Evolutionary conservation across 495 filamentous ascomycete genomes (phyloP).

Genomic region (Penicillium paradoxum): DNA sequence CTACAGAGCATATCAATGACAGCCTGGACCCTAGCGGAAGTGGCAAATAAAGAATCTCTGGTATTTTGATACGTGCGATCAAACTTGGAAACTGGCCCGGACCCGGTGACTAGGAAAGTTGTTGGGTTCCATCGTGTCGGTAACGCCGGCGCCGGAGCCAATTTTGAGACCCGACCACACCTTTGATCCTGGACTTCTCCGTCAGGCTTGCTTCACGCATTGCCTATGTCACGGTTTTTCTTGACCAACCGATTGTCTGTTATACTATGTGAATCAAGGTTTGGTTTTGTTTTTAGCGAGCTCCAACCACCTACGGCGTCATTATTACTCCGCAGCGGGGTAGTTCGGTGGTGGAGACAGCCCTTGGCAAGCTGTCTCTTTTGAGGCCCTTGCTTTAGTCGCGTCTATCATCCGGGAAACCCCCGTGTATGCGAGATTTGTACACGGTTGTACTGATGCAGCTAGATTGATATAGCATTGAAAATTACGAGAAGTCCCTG

Average conservation of each 20-base stretch:
- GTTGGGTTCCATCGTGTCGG: constrained; percentile 24
- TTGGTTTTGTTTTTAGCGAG: not conserved
- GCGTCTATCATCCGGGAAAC: not conserved
- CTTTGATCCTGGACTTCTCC: not conserved
- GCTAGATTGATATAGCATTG: not conserved
- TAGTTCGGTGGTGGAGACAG: not conserved
- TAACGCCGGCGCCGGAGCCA: constrained; percentile 21
- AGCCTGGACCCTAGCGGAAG: too few relatives aligned
- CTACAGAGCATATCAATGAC: too few relatives aligned
- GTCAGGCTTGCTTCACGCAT: not conserved
- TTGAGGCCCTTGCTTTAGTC: not conserved
- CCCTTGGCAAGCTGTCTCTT: not conserved
- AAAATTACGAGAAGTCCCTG: not conserved
- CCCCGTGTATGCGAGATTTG: not conserved
- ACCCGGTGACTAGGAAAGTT: constrained; percentile 25
- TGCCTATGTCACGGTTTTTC: not conserved
- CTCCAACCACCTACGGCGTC: not conserved
- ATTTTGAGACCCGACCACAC: not conserved
- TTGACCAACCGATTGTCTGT: too few relatives aligned
- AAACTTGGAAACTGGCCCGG: constrained; percentile 9
- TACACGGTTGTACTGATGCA: not conserved
- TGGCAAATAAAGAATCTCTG: too few relatives aligned
- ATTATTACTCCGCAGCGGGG: not conserved
- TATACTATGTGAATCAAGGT: not conserved
- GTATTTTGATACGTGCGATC: not conserved